Percentiles rank a stretch among this genome's conserved stretches.
phyloP scores from a whole-genome alignment of 148 eudicot genomes.

The Rhododendron kiyosumense region DNA sequence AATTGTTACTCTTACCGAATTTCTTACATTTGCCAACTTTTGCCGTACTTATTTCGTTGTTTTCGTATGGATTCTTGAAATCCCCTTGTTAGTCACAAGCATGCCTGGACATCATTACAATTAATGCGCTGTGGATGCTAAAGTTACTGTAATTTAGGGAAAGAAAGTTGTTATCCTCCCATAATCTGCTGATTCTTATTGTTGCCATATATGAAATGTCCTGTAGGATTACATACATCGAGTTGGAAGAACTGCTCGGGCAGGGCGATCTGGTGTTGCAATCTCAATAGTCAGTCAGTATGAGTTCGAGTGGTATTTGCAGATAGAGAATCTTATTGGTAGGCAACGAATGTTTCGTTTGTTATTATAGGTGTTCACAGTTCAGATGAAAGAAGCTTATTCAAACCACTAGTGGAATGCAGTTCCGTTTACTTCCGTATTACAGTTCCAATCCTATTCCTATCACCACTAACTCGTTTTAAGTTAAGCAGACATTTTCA shows the following conservation, averaged over 20 bases:
- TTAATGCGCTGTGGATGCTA: background rate
- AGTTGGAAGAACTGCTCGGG: slow-evolving; percentile 98
- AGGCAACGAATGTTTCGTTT: background rate
- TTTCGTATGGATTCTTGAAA: background rate
- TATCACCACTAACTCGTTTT: background rate
- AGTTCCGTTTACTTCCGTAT: background rate
- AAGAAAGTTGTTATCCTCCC: background rate
- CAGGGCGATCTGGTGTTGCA: slow-evolving; percentile 87
- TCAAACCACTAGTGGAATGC: background rate
- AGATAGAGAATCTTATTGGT: slow-evolving; percentile 87
- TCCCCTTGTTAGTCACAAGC: background rate
- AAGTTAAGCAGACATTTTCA: background rate
- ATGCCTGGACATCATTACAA: background rate
- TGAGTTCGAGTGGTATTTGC: slow-evolving; percentile 66
- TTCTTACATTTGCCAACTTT: background rate
- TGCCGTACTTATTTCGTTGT: background rate
- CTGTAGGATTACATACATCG: slow-evolving; percentile 10
- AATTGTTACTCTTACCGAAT: background rate
- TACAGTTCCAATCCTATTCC: background rate
- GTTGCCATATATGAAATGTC: background rate
- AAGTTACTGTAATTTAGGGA: background rate
- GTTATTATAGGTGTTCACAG: background rate
- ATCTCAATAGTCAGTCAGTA: slow-evolving; percentile 81
- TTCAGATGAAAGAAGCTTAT: background rate
- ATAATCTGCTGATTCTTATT: background rate